A percentile compares a stretch with the other conserved stretches of the same genome.
phyloP scores from a whole-genome alignment of 176 grass and related monocot species.

The Juncus effusus region DNA sequence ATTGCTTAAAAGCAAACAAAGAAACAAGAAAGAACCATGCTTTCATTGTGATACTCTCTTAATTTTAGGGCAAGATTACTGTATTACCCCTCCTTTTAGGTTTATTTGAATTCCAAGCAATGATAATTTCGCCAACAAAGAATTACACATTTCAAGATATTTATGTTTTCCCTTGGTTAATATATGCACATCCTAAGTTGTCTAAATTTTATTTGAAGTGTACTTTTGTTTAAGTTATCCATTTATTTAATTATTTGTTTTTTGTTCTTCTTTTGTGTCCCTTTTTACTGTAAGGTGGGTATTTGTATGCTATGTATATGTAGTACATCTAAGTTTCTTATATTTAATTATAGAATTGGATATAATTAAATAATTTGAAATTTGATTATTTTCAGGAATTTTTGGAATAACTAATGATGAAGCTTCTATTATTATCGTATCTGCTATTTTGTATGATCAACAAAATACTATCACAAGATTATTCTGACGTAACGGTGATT shows the following conservation, averaged over 20 bases:
- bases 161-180: no score
- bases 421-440: slow-evolving; percentile 25
- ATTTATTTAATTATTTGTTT: no score
- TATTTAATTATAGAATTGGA: background rate
- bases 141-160: background rate
- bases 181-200: no score
- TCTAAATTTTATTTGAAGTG: no score
- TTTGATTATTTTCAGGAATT: slow-evolving; percentile 12
- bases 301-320: no score
- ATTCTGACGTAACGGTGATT: slow-evolving; percentile 52
- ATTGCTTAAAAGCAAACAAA: background rate
- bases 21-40: background rate
- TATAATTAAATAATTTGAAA: slow-evolving; percentile 7
- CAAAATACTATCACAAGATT: slow-evolving; percentile 43
- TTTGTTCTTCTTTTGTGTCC: no score
- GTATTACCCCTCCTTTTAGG: background rate
- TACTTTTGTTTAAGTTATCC: background rate
- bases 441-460: slow-evolving; percentile 41
- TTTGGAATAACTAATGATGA: slow-evolving; percentile 16
- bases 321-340: background rate
- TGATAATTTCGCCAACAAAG: slow-evolving; percentile 6
- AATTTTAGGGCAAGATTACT: background rate
- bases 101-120: slow-evolving; percentile 20
- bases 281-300: no score
- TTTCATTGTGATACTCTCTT: slow-evolving; percentile 5